Conservation (phyloP, 257 asterid genomes). For the Ligustrum vulgare region DNA sequence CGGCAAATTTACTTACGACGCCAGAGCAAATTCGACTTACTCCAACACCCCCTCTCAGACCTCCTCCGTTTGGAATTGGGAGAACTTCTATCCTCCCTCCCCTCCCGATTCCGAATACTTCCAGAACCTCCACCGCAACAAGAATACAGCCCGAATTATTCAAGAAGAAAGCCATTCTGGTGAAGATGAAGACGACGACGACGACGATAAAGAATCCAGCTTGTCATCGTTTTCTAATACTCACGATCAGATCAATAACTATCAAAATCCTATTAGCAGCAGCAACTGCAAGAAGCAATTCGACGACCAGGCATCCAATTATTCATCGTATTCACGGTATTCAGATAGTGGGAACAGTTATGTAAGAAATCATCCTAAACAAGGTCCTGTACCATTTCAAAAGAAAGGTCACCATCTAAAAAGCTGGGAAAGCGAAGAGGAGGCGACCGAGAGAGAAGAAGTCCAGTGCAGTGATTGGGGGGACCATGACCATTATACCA, state of each 20-base stretch:
- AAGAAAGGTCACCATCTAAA: slow-evolving; percentile 34
- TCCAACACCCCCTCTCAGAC: slow-evolving; percentile 84
- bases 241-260: slow-evolving; percentile 33
- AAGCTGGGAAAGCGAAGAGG: slow-evolving; percentile 67
- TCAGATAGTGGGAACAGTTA: slow-evolving; percentile 33
- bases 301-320: slow-evolving; percentile 61
- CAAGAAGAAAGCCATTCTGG: slow-evolving; percentile 30
- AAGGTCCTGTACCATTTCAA: slow-evolving; percentile 25
- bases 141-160: slow-evolving; percentile 23
- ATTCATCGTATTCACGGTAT: slow-evolving; percentile 53
- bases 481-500: slow-evolving; percentile 72
- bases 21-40: slow-evolving; percentile 65
- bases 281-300: slow-evolving; percentile 37
- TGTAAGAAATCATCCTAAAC: slow-evolving; percentile 21
- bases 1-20: slow-evolving; percentile 47
- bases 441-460: slow-evolving; percentile 83
- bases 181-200: slow-evolving; percentile 30
- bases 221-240: slow-evolving; percentile 38
- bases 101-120: slow-evolving; percentile 87
- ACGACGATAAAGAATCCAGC: slow-evolving; percentile 46
- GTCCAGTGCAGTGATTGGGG: slow-evolving; percentile 97
- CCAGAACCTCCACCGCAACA: slow-evolving; percentile 46
- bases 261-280: slow-evolving; percentile 27
- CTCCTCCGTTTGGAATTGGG: slow-evolving; percentile 98
- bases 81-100: slow-evolving; percentile 85